Evolutionary conservation across 1,284 basidiomycete genomes (phyloP).

Genomic region (Papiliotrema flavescens): DNA sequence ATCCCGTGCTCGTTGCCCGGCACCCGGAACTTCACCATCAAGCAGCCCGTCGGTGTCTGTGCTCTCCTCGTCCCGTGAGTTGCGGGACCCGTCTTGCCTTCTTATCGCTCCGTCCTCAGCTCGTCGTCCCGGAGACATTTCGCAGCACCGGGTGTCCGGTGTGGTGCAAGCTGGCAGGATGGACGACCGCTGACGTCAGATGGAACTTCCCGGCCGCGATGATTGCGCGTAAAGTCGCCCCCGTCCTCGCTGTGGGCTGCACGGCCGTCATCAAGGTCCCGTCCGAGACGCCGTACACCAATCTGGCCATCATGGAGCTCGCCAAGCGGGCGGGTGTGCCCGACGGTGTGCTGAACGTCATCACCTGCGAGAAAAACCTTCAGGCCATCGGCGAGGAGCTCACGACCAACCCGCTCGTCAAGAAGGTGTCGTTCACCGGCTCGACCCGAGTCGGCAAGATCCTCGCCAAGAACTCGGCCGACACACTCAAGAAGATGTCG

Average conservation of each 20-base stretch:
- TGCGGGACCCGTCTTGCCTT: neutral
- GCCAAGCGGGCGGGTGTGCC: slow-evolving; percentile 84
- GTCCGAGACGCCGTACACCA: slow-evolving; percentile 91
- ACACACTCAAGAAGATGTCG: slow-evolving; percentile 87
- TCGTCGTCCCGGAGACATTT: too few species aligned
- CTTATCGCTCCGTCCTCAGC: neutral
- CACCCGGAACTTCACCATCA: slow-evolving; percentile 83
- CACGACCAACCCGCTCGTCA: slow-evolving; percentile 40
- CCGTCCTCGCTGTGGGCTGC: slow-evolving; percentile 84
- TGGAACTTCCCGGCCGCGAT: slow-evolving; percentile 92
- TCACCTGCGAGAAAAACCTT: slow-evolving; percentile 57
- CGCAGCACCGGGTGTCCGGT: too few species aligned
- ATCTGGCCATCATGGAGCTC: slow-evolving; percentile 68
- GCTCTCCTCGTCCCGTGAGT: slow-evolving; percentile 47
- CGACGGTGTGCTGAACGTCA: slow-evolving; percentile 89
- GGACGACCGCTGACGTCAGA: slow-evolving; percentile 6
- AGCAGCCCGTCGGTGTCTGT: slow-evolving; percentile 77
- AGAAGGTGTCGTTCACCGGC: slow-evolving; percentile 88
- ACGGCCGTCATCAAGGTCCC: slow-evolving; percentile 94
- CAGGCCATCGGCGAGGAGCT: slow-evolving; percentile 45
- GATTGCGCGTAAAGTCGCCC: slow-evolving; percentile 57
- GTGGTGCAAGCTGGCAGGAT: too few species aligned
- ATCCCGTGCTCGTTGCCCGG: slow-evolving; percentile 72
- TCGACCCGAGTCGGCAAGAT: slow-evolving; percentile 89
- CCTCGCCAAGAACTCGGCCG: slow-evolving; percentile 75